Conservation (phyloP, 148 eudicot species). For the Chenopodium album region DNA sequence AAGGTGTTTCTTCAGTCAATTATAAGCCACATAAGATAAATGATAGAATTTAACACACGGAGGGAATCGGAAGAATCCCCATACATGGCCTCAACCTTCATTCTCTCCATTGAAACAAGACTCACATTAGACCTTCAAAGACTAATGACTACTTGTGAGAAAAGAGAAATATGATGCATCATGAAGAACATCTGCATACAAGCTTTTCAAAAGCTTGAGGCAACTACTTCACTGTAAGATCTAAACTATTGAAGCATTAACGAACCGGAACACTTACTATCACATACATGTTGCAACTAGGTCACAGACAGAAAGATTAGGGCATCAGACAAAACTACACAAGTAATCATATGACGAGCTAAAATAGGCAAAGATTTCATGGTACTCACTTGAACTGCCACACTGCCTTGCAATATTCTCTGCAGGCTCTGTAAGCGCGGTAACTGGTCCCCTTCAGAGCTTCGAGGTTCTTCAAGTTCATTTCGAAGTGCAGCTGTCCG, state of each 20-base stretch:
- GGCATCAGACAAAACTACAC: background rate
- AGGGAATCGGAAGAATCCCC: no score
- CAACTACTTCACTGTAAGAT: background rate
- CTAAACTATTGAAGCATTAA: background rate
- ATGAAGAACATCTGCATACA: background rate
- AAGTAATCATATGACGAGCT: background rate
- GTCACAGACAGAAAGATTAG: background rate
- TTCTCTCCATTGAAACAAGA: background rate
- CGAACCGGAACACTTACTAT: background rate
- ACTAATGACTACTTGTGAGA: background rate
- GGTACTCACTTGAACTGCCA: conserved; percentile 94
- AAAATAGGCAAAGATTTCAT: background rate
- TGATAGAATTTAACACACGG: no score
- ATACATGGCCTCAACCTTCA: background rate
- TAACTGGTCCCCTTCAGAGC: conserved; percentile 98
- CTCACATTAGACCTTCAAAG: background rate
- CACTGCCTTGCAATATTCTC: conserved; percentile 99
- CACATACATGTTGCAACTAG: background rate
- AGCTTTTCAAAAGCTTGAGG: background rate
- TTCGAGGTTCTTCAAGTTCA: conserved; percentile 98
- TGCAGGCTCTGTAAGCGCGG: conserved; percentile 98
- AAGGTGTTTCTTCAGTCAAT: no score
- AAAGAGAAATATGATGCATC: background rate
- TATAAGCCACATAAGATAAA: no score
- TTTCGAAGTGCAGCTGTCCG: conserved; percentile 91